Evolutionary conservation across 495 filamentous ascomycete genomes (phyloP).

Genomic region (Halenospora varia): DNA sequence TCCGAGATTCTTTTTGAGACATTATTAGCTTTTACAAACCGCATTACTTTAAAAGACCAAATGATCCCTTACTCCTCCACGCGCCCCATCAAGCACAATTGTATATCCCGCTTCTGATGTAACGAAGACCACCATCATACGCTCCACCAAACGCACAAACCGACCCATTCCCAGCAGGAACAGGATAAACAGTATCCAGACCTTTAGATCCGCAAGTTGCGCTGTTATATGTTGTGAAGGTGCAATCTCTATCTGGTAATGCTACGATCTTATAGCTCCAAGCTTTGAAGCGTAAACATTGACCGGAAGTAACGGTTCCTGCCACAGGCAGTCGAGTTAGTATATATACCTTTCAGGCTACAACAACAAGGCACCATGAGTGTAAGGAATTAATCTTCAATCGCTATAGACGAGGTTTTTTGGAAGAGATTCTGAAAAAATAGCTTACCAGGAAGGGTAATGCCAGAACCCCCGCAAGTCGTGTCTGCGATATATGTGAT

Average conservation of each 20-base stretch:
- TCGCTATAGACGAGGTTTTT: too few relatives aligned
- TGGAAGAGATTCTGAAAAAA: too few relatives aligned
- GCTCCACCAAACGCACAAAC: slow-evolving; percentile 1
- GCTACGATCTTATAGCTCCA: neutral
- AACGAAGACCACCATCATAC: neutral
- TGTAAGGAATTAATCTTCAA: too few relatives aligned
- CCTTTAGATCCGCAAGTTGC: neutral
- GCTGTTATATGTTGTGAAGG: neutral
- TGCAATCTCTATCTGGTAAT: neutral
- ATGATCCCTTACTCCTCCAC: neutral
- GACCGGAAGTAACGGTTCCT: neutral
- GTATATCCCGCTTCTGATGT: neutral
- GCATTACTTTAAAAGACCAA: too few relatives aligned
- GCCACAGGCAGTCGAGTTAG: neutral
- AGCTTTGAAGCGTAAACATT: neutral
- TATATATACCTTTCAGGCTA: neutral
- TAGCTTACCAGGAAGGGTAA: neutral
- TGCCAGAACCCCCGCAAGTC: neutral
- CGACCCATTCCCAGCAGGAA: neutral
- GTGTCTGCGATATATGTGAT: neutral
- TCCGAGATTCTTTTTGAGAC: too few relatives aligned
- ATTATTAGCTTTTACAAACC: too few relatives aligned
- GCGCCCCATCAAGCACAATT: neutral
- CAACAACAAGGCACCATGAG: too few relatives aligned
- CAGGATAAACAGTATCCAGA: neutral